Conservation (phyloP, 108 stramenopile genomes). For the Stephanodiscus triporus region DNA sequence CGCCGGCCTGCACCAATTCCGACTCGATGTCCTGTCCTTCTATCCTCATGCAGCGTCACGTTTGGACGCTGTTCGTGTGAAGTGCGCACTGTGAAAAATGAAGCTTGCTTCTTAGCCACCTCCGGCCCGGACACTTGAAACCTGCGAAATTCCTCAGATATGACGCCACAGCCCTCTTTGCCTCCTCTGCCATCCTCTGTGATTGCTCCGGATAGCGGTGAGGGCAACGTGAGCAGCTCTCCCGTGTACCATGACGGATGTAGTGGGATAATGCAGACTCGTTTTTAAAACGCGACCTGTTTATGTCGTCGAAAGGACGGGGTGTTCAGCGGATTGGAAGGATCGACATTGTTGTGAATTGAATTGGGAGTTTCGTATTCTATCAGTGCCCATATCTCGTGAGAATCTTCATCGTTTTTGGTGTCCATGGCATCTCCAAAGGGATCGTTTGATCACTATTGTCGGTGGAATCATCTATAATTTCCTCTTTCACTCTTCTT, state of each 20-base stretch:
- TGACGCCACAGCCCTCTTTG: slow-evolving; percentile 62
- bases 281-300: slow-evolving; percentile 69
- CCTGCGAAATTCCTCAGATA: slow-evolving; percentile 86
- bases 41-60: slow-evolving; percentile 69
- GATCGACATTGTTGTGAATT: slow-evolving; percentile 26
- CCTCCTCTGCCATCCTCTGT: slow-evolving; percentile 57
- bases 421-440: slow-evolving; percentile 35
- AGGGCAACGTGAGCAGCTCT: slow-evolving; percentile 79
- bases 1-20: slow-evolving; percentile 61
- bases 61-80: slow-evolving; percentile 71
- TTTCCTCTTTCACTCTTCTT: slow-evolving; percentile 59
- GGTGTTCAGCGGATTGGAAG: slow-evolving; percentile 34
- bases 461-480: slow-evolving; percentile 20
- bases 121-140: slow-evolving; percentile 87
- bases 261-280: slow-evolving; percentile 77
- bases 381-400: slow-evolving; percentile 83
- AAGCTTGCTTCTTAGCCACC: slow-evolving; percentile 80
- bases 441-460: slow-evolving; percentile 16
- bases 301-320: slow-evolving; percentile 41
- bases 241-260: slow-evolving; percentile 86
- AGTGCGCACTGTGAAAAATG: slow-evolving; percentile 80
- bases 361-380: slow-evolving; percentile 67
- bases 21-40: slow-evolving; percentile 64
- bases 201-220: slow-evolving; percentile 84
- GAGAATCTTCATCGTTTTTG: slow-evolving; percentile 34